Evolutionary conservation across 768 basidiomycete genomes (phyloP).

Genomic region (Artomyces pyxidatus): DNA sequence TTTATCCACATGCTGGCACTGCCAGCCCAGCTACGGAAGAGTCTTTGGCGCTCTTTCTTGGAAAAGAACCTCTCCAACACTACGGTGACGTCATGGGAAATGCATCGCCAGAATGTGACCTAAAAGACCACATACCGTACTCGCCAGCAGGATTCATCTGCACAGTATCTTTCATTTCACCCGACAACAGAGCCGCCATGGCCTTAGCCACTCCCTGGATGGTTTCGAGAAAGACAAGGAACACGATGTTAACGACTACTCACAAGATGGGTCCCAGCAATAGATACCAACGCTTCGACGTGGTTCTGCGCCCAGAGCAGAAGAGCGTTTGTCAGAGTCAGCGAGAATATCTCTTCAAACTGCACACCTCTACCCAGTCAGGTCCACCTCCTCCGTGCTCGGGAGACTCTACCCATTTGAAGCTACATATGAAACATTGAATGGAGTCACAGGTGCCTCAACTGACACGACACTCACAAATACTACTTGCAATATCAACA

Average conservation of each 20-base stretch:
- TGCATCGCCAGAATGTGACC: neutral
- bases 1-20: slow-evolving; percentile 93
- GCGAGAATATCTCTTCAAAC: neutral
- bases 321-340: neutral
- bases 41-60: slow-evolving; percentile 73
- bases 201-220: slow-evolving; percentile 61
- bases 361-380: slow-evolving; percentile 81
- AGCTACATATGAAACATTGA: slow-evolving; percentile 32
- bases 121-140: slow-evolving; percentile 41
- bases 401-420: slow-evolving; percentile 96
- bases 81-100: slow-evolving; percentile 19
- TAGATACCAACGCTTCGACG: slow-evolving; percentile 75
- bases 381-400: slow-evolving; percentile 74
- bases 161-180: slow-evolving; percentile 93
- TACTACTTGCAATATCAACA: slow-evolving; percentile 41
- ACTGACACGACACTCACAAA: slow-evolving; percentile 54
- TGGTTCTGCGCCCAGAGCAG: slow-evolving; percentile 45
- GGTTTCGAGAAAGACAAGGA: neutral
- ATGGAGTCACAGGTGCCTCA: neutral
- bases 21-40: slow-evolving; percentile 95
- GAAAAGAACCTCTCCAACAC: slow-evolving; percentile 89
- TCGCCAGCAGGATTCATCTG: slow-evolving; percentile 76
- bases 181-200: slow-evolving; percentile 90
- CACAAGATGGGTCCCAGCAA: slow-evolving; percentile 84
- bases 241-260: slow-evolving; percentile 17